phyloP scores from a whole-genome alignment of 1,284 basidiomycete genomes.

The Ceratobasidium sp. region DNA sequence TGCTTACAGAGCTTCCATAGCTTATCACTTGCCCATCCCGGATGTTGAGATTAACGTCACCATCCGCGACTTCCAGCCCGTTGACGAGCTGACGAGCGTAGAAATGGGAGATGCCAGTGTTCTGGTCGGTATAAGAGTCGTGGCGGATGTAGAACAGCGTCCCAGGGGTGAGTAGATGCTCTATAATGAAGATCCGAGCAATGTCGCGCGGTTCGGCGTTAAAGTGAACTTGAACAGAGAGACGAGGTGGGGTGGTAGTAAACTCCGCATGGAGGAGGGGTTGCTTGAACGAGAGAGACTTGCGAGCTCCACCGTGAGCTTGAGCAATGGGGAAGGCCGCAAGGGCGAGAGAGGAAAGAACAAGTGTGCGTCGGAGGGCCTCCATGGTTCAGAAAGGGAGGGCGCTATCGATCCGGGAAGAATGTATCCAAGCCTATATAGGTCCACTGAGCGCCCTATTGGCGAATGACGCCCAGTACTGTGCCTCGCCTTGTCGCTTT shows the following conservation, averaged over 20 bases:
- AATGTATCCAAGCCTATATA: background rate
- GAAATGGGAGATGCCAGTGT: conserved; percentile 86
- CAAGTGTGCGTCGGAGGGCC: background rate
- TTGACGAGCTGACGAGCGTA: conserved; percentile 85
- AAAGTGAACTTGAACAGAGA: conserved; percentile 40
- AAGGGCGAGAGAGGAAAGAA: conserved; percentile 17
- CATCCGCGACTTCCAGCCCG: conserved; percentile 89
- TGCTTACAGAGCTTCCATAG: conserved; percentile 39
- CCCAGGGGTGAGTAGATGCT: conserved; percentile 55
- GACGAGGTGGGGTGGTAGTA: conserved; percentile 46
- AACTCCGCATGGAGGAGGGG: conserved; percentile 55
- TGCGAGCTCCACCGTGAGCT: conserved; percentile 50
- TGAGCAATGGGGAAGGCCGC: background rate
- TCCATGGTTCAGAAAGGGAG: conserved; percentile 9
- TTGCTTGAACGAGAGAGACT: conserved; percentile 60
- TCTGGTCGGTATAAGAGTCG: conserved; percentile 87
- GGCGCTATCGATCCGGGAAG: background rate
- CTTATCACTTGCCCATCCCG: conserved; percentile 21
- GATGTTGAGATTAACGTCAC: conserved; percentile 90
- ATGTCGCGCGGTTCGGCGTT: conserved; percentile 56
- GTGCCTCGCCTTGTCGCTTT: conserved; percentile 5
- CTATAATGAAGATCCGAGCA: conserved; percentile 70
- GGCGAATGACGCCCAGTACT: no score
- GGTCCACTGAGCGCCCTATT: background rate
- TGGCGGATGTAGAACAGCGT: conserved; percentile 72